A percentile compares a stretch with the other conserved stretches of the same genome.
phyloP scores from a whole-genome alignment of 768 basidiomycete species.

The Lactarius sp. region DNA sequence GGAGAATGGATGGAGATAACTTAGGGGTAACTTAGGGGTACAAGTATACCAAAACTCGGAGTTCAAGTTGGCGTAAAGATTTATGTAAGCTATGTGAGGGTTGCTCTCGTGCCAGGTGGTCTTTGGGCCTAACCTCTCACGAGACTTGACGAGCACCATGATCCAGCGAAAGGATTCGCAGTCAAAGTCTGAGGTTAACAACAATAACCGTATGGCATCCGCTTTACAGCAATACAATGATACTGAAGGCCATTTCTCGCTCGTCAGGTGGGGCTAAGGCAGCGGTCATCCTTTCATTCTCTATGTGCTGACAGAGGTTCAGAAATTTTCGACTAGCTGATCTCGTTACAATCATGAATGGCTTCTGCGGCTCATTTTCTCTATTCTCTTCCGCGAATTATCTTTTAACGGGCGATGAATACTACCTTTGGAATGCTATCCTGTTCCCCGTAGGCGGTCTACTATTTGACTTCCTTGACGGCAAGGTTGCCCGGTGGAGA shows the following conservation, averaged over 20 bases:
- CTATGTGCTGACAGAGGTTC: constrained; percentile 24
- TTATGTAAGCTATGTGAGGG: constrained; percentile 9
- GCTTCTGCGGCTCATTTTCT: constrained; percentile 94
- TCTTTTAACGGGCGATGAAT: constrained; percentile 70
- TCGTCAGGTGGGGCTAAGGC: constrained; percentile 67
- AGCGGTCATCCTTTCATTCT: constrained; percentile 7
- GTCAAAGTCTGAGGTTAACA: constrained; percentile 31
- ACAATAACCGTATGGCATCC: constrained; percentile 30
- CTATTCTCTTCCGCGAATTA: constrained; percentile 92
- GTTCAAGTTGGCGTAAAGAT: not conserved
- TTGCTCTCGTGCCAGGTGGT: not conserved
- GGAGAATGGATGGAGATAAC: no score
- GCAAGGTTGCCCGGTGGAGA: constrained; percentile 96
- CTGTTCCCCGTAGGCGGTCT: constrained; percentile 86
- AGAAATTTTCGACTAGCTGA: constrained; percentile 98
- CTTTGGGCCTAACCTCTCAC: constrained; percentile 1
- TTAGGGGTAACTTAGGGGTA: no score
- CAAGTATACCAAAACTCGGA: no score
- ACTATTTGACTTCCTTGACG: constrained; percentile 97
- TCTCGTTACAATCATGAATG: constrained; percentile 98
- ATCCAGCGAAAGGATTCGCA: constrained; percentile 43
- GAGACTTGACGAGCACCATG: constrained; percentile 34
- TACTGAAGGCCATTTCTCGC: constrained; percentile 92
- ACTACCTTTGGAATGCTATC: constrained; percentile 83
- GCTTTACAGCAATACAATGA: constrained; percentile 79